phyloP scores from a whole-genome alignment of 2,329 filamentous ascomycete species.

The Clonostachys sp. region DNA sequence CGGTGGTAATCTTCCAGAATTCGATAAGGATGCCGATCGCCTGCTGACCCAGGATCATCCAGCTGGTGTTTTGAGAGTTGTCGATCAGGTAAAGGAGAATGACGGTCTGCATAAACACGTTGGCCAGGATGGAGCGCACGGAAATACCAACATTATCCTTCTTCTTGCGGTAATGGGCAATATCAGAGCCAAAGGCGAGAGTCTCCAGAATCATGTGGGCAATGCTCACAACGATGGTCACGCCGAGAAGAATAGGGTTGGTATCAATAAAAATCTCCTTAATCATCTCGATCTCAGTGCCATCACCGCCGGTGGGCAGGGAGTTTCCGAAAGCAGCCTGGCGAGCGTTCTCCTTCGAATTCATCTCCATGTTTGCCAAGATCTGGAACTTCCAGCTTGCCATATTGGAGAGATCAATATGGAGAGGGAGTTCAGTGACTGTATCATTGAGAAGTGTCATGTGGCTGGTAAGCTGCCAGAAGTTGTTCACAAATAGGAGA shows the following conservation, averaged over 20 bases:
- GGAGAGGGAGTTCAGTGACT: conserved; percentile 74
- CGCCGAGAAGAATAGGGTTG: conserved; percentile 82
- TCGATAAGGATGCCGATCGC: conserved; percentile 70
- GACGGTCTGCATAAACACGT: conserved; percentile 94
- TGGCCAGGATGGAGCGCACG: conserved; percentile 90
- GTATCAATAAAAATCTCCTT: conserved; percentile 94
- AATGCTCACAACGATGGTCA: conserved; percentile 80
- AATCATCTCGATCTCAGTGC: conserved; percentile 92
- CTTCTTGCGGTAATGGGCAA: conserved; percentile 98
- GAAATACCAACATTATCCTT: conserved; percentile 98
- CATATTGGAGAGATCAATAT: conserved; percentile 78
- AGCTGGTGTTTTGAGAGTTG: conserved; percentile 95
- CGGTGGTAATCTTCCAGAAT: conserved; percentile 93
- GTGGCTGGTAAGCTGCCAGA: conserved; percentile 90
- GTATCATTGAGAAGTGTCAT: conserved; percentile 93
- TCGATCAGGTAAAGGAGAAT: conserved; percentile 97
- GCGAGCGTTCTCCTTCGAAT: conserved; percentile 75
- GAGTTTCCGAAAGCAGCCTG: conserved; percentile 71
- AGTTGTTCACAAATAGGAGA: conserved; percentile 87
- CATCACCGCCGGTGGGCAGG: conserved; percentile 76
- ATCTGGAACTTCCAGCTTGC: conserved; percentile 87
- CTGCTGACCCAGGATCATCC: conserved; percentile 97
- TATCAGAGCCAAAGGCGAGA: conserved; percentile 95
- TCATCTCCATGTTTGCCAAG: conserved; percentile 80
- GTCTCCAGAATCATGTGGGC: conserved; percentile 94